These are phyloP conservation scores for Phytophthora quininea DNA, from an alignment of 352 stramenopile genomes.

Conservation along the genomic window DNA sequence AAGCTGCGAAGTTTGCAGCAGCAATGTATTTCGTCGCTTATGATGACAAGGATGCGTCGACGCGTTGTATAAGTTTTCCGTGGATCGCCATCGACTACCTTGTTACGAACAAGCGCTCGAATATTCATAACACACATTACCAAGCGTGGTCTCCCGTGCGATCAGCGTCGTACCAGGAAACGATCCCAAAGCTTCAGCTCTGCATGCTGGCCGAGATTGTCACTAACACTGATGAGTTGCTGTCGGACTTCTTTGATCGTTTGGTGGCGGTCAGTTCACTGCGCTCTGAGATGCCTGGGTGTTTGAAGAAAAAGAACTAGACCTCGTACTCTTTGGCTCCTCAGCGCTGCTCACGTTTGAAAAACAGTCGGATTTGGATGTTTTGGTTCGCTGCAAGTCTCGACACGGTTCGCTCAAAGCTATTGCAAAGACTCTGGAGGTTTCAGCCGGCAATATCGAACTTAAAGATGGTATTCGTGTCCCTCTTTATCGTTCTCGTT, in stretches of 20 bases:
- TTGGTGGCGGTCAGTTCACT: slow-evolving; percentile 58
- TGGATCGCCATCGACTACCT: slow-evolving; percentile 75
- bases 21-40: slow-evolving; percentile 79
- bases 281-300: slow-evolving; percentile 37
- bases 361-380: slow-evolving; percentile 75
- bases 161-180: slow-evolving; percentile 30
- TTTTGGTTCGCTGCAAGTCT: slow-evolving; percentile 45
- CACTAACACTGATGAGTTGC: slow-evolving; percentile 50
- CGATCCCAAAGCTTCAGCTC: slow-evolving; percentile 63
- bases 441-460: slow-evolving; percentile 40
- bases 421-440: slow-evolving; percentile 40
- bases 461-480: slow-evolving; percentile 60
- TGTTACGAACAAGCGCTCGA: slow-evolving; percentile 43
- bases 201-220: slow-evolving; percentile 64
- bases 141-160: slow-evolving; percentile 37
- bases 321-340: slow-evolving; percentile 72
- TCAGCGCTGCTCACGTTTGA: slow-evolving; percentile 79
- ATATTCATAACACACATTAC: slow-evolving; percentile 15
- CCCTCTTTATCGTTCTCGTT: slow-evolving; percentile 70
- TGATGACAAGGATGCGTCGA: slow-evolving; percentile 41
- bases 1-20: slow-evolving; percentile 52
- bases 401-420: slow-evolving; percentile 31
- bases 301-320: slow-evolving; percentile 49
- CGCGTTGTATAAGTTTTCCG: slow-evolving; percentile 64
- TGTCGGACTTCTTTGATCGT: slow-evolving; percentile 71